These are phyloP conservation scores for Calocera viscosa DNA, from an alignment of 768 basidiomycete genomes.

Conservation along the genomic window DNA sequence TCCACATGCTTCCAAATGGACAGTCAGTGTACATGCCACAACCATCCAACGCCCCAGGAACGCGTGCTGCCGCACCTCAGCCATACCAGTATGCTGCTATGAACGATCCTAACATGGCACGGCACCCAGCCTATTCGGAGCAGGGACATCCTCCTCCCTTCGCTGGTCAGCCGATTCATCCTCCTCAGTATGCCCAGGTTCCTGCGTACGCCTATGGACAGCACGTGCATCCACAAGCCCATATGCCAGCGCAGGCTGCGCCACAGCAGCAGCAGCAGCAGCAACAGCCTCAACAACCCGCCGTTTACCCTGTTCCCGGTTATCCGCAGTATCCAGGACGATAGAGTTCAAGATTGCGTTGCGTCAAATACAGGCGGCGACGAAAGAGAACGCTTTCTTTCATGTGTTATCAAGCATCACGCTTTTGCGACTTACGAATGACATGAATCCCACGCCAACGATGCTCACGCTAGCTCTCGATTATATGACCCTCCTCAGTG, in stretches of 20 bases:
- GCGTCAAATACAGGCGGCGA: too few species aligned
- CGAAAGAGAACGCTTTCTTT: too few species aligned
- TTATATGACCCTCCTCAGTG: too few species aligned
- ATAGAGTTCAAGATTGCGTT: not conserved
- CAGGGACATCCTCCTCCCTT: slow-evolving; percentile 15
- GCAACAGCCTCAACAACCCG: slow-evolving; percentile 28
- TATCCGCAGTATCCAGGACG: not conserved
- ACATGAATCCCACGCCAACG: too few species aligned
- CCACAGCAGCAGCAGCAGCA: slow-evolving; percentile 25
- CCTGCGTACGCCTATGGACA: slow-evolving; percentile 15
- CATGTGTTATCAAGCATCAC: too few species aligned
- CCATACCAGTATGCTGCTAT: slow-evolving; percentile 8
- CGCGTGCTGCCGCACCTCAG: slow-evolving; percentile 19
- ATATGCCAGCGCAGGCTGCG: slow-evolving; percentile 27
- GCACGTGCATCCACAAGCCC: slow-evolving; percentile 39
- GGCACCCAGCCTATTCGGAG: slow-evolving; percentile 16
- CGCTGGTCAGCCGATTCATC: not conserved
- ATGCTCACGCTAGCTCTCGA: too few species aligned
- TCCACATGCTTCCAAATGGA: slow-evolving; percentile 28
- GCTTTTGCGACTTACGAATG: too few species aligned
- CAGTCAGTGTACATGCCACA: slow-evolving; percentile 5
- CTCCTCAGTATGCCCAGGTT: not conserved
- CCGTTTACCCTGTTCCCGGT: not conserved
- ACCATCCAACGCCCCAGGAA: slow-evolving; percentile 37
- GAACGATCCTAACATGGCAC: slow-evolving; percentile 12